Conservation (phyloP, 192 early-diverging fungal genomes). For the Ambispora gerdemannii region DNA sequence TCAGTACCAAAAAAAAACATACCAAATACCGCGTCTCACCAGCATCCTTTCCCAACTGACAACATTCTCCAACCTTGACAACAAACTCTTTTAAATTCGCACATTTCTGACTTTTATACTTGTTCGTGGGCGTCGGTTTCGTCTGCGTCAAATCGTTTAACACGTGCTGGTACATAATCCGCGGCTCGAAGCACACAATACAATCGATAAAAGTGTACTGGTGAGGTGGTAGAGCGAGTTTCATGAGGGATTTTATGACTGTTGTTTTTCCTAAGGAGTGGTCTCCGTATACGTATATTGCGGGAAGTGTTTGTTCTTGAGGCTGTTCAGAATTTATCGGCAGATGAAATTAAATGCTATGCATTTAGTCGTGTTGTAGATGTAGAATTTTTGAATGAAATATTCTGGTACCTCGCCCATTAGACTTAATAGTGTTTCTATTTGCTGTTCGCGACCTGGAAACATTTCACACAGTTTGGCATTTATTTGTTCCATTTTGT, state of each 20-base stretch:
- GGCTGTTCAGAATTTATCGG: constrained; percentile 14
- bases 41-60: constrained; percentile 10
- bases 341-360: neutral
- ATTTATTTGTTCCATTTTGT: neutral
- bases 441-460: constrained; percentile 45
- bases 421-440: constrained; percentile 41
- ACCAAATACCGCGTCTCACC: neutral
- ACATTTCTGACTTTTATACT: constrained; percentile 50
- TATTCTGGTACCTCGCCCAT: constrained; percentile 43
- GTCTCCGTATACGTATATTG: constrained; percentile 48
- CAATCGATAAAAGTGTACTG: constrained; percentile 65
- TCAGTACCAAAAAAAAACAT: neutral
- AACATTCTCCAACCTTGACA: constrained; percentile 35
- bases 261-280: constrained; percentile 51
- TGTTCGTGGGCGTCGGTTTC: constrained; percentile 46
- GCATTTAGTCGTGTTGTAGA: neutral
- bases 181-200: constrained; percentile 70
- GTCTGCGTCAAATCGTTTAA: constrained; percentile 62
- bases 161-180: constrained; percentile 75
- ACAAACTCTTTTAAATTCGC: constrained; percentile 75
- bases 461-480: constrained; percentile 33
- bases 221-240: constrained; percentile 31
- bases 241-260: constrained; percentile 33
- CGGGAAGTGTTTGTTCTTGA: constrained; percentile 39
- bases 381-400: neutral